A percentile compares a stretch with the other conserved stretches of the same genome.
phyloP scores from a whole-genome alignment of 768 basidiomycete species.

The Mycena galericulata region DNA sequence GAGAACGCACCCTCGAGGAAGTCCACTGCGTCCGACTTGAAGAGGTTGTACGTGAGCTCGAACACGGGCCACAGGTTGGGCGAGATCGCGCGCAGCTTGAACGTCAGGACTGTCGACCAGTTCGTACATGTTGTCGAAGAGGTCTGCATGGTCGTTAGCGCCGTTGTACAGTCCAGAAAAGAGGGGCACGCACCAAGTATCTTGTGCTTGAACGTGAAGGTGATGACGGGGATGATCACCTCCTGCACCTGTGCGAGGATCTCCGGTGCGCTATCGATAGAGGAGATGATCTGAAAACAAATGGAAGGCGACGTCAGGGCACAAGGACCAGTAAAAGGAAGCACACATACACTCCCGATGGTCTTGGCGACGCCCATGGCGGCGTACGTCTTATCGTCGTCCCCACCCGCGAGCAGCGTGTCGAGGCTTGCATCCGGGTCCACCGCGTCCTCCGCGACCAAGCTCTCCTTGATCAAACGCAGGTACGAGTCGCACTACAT shows the following conservation, averaged over 20 bases:
- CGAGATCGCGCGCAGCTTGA: slow-evolving; percentile 80
- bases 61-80: slow-evolving; percentile 91
- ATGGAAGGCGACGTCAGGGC: slow-evolving; percentile 1
- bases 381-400: slow-evolving; percentile 89
- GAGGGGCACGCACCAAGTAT: slow-evolving; percentile 67
- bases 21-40: slow-evolving; percentile 87
- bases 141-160: slow-evolving; percentile 59
- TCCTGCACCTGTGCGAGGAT: slow-evolving; percentile 86
- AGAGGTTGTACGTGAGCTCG: slow-evolving; percentile 83
- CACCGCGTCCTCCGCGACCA: slow-evolving; percentile 66
- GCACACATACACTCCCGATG: slow-evolving; percentile 72
- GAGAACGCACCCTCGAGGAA: slow-evolving; percentile 81
- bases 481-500: slow-evolving; percentile 83
- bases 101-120: slow-evolving; percentile 87
- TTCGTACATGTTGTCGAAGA: slow-evolving; percentile 91
- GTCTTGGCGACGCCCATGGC: slow-evolving; percentile 92
- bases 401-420: slow-evolving; percentile 62
- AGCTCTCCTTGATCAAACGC: slow-evolving; percentile 79
- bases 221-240: slow-evolving; percentile 81
- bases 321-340: slow-evolving; percentile 11
- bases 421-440: slow-evolving; percentile 67
- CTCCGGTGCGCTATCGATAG: slow-evolving; percentile 79
- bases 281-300: slow-evolving; percentile 75
- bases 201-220: slow-evolving; percentile 81
- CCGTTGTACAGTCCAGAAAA: background rate